Evolutionary conservation across 768 basidiomycete species (phyloP).

Genomic region (Leccinellum rugosiceps): DNA sequence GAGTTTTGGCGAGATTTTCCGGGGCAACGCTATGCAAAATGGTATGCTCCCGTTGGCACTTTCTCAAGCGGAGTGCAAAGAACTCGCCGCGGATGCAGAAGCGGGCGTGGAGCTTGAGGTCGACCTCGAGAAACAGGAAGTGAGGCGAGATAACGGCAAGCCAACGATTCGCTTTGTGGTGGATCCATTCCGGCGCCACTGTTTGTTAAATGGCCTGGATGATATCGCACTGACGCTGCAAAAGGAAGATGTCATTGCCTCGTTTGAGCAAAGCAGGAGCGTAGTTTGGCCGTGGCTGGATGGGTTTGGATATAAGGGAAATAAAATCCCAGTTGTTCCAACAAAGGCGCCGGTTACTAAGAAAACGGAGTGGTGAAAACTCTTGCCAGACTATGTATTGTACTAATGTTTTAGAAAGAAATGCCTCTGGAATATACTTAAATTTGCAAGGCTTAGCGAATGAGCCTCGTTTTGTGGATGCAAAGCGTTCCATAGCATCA

Average conservation of each 20-base stretch:
- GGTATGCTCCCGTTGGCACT: constrained; percentile 82
- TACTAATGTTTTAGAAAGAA: neutral
- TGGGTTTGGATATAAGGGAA: constrained; percentile 86
- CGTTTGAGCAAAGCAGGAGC: constrained; percentile 78
- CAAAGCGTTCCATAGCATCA: no score
- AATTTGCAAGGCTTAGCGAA: no score
- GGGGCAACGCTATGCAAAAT: constrained; percentile 88
- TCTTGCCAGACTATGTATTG: neutral
- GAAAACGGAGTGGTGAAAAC: constrained; percentile 71
- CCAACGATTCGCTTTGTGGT: constrained; percentile 71
- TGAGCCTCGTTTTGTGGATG: no score
- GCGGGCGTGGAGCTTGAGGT: constrained; percentile 75
- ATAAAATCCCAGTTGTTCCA: constrained; percentile 59
- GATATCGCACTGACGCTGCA: constrained; percentile 95
- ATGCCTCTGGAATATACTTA: no score
- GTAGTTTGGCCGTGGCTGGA: constrained; percentile 94
- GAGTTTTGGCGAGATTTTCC: constrained; percentile 89
- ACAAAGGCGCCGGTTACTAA: constrained; percentile 36
- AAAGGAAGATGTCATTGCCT: constrained; percentile 63
- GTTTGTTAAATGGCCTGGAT: constrained; percentile 93
- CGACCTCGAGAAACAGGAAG: constrained; percentile 78
- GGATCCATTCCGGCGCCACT: constrained; percentile 90
- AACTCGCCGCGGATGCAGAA: constrained; percentile 74
- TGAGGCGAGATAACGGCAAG: constrained; percentile 73
- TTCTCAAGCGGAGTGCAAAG: constrained; percentile 65